Base-by-base conservation (phyloP, 2,329 filamentous ascomycete genomes). In the Aureobasidium sp. region DNA sequence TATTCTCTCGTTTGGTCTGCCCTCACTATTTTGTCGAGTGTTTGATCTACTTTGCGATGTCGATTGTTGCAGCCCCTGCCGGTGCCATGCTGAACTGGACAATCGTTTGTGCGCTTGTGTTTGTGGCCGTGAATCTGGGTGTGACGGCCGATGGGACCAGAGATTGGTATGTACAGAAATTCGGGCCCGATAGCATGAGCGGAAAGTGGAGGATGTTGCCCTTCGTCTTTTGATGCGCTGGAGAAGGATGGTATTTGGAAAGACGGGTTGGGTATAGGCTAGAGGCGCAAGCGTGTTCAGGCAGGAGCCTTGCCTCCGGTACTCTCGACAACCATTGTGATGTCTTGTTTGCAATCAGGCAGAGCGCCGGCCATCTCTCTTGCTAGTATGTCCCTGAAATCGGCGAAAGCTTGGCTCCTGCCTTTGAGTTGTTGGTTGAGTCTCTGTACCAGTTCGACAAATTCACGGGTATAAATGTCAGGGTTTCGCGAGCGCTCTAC, bases 11-110 rank as follows among this genome's bases (percentile, higher is more conserved):
- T 62, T 74, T 95, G 25, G 76, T 97, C 42, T 95, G 89, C 68
- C 91, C 94, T 20, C 94, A 99, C 75, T 99, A 97, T 74, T 89
- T 89, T 3, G 90, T 88, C 70, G 94, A 97, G 76, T 92, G 90
- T 71, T 72, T 88, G 44, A 84, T 97, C 63, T 97, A 99, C 72
- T 71, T 91, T 22, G 82, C 87, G n/a, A 76, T 99, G 66, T 83
- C 90, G 2, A 75, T 94, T 49, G 73, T 88, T 42, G 86, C 87
- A 34, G 91, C 92, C 0, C 91, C 92, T 0, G 69, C 76, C 8
- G 88, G 86, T 12, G 75, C 78, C 36, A 65, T 82, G 61, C 72
- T 90, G 63, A 97, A 96, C 74, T 83, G 78, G 71, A 93, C 92
- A 0, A 73, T 97, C 47, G 70, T 89, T 39, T 84, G 84, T 62